These are phyloP conservation scores for Leccinum pachyderme DNA, from an alignment of 1,284 basidiomycete genomes.

Conservation along the genomic window DNA sequence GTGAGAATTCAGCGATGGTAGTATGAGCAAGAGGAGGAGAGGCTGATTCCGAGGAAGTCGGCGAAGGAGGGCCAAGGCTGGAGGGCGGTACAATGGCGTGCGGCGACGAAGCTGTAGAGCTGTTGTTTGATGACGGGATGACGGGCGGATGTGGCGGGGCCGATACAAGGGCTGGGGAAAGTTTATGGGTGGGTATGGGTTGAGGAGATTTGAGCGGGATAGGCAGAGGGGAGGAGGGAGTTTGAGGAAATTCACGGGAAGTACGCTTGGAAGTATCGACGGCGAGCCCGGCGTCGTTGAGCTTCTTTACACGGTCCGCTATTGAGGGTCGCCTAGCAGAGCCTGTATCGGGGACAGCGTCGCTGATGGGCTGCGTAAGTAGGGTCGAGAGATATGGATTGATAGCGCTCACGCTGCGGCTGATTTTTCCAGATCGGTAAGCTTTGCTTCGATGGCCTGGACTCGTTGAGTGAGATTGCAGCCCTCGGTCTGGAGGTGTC, in stretches of 20 bases:
- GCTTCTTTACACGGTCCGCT: constrained; percentile 67
- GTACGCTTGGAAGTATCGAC: constrained; percentile 52
- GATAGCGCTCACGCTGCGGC: constrained; percentile 41
- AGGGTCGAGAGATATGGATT: constrained; percentile 8
- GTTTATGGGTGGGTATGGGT: constrained; percentile 20
- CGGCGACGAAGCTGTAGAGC: constrained; percentile 35
- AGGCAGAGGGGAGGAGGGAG: constrained; percentile 36
- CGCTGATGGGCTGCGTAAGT: constrained; percentile 17
- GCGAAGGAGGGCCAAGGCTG: constrained; percentile 70
- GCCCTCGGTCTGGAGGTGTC: constrained; percentile 45
- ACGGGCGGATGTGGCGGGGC: constrained; percentile 13
- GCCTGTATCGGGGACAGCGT: constrained; percentile 24
- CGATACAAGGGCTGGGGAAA: constrained; percentile 21
- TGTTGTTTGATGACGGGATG: constrained; percentile 32
- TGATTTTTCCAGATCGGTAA: constrained; percentile 54
- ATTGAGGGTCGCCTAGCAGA: constrained; percentile 49
- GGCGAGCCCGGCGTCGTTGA: constrained; percentile 63
- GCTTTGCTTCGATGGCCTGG: constrained; percentile 53
- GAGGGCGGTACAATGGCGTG: constrained; percentile 67
- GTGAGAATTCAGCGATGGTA: constrained; percentile 52
- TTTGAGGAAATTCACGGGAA: constrained; percentile 46
- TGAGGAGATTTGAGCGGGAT: constrained; percentile 36
- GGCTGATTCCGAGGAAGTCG: constrained; percentile 56
- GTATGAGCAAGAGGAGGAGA: constrained; percentile 43
- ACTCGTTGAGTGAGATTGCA: constrained; percentile 48